Conservation (phyloP, 257 asterid species). For the Solanum piurae region DNA sequence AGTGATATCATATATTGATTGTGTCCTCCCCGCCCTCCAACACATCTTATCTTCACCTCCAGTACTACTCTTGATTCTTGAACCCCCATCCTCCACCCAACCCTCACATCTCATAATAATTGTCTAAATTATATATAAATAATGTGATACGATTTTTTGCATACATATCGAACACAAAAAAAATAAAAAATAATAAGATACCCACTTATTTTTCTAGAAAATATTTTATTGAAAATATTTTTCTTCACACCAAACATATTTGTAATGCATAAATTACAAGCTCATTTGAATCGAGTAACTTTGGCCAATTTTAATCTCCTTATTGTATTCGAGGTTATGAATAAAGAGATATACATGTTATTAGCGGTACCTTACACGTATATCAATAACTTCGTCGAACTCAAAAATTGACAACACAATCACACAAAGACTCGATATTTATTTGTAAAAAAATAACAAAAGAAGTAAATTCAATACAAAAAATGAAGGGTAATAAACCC, state of each 20-base stretch:
- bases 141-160: neutral
- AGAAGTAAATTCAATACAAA: neutral
- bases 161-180: too few relatives aligned
- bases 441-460: neutral
- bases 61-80: neutral
- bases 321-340: too few relatives aligned
- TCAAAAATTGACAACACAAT: neutral
- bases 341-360: too few relatives aligned
- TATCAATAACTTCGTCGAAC: neutral
- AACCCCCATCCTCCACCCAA: neutral
- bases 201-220: neutral
- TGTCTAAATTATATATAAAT: too few relatives aligned
- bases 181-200: too few relatives aligned
- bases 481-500: neutral
- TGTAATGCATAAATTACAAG: neutral
- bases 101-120: neutral
- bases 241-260: neutral
- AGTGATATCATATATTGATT: neutral
- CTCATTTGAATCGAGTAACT: too few relatives aligned
- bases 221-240: too few relatives aligned
- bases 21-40: neutral
- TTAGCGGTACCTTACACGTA: neutral
- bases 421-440: neutral
- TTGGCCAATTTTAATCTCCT: neutral
- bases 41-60: neutral